Conservation (phyloP, 768 basidiomycete genomes). For the Polyporus arcularius region DNA sequence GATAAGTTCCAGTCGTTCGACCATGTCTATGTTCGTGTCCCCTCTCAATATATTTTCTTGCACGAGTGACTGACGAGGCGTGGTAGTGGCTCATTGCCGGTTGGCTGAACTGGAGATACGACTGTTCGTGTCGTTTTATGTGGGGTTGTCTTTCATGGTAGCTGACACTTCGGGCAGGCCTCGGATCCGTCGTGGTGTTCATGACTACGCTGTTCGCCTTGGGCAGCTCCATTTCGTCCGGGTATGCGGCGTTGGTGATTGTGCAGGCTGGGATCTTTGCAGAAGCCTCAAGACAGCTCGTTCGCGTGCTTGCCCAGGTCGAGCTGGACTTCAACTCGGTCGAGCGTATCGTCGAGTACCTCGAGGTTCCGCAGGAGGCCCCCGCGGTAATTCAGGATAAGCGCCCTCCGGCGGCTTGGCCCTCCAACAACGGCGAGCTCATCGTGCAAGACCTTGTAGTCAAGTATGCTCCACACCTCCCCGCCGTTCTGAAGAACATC, state of each 20-base stretch:
- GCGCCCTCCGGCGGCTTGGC: conserved; percentile 76
- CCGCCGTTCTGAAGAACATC: conserved; percentile 56
- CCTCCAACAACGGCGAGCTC: conserved; percentile 58
- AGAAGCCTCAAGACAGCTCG: conserved; percentile 65
- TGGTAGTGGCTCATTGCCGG: conserved; percentile 64
- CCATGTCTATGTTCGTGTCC: conserved; percentile 60
- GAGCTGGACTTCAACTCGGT: conserved; percentile 78
- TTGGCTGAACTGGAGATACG: conserved; percentile 76
- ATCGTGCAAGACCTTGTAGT: conserved; percentile 60
- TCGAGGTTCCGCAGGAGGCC: conserved; percentile 68
- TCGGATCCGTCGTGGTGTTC: conserved; percentile 73
- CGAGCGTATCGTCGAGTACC: conserved; percentile 72
- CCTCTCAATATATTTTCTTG: background rate
- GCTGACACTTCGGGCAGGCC: conserved; percentile 37
- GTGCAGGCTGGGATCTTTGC: conserved; percentile 71
- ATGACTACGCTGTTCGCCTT: conserved; percentile 70
- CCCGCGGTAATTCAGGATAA: conserved; percentile 55
- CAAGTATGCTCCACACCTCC: conserved; percentile 62
- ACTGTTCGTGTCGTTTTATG: conserved; percentile 45
- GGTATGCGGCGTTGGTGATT: conserved; percentile 71
- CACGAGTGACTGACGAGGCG: background rate
- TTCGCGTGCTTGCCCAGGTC: conserved; percentile 68
- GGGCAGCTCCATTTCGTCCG: conserved; percentile 54
- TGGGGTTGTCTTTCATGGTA: background rate
- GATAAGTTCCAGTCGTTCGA: conserved; percentile 69